Evolutionary conservation across 345 rosid species (phyloP).

Genomic region (Syzygium oleosum): DNA sequence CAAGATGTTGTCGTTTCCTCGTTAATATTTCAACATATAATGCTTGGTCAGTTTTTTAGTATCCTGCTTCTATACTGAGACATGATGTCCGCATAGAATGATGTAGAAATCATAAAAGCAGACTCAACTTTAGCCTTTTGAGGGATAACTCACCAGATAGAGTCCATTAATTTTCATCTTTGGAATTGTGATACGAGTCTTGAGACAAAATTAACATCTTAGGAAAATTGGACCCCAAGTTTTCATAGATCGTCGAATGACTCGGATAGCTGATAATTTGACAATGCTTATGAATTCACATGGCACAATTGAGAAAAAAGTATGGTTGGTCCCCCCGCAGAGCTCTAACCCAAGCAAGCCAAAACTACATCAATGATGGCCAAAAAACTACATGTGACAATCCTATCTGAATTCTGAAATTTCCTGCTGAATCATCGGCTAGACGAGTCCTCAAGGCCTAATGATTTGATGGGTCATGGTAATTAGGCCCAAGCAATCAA

Average conservation of each 20-base stretch:
- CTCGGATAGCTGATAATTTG: neutral
- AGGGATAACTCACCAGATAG: neutral
- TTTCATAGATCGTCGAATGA: neutral
- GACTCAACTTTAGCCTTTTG: neutral
- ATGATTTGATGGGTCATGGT: neutral
- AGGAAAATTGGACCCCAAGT: neutral
- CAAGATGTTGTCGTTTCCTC: too few relatives aligned
- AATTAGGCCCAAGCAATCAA: neutral
- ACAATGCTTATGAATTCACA: neutral
- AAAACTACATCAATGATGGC: neutral
- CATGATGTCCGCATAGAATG: neutral
- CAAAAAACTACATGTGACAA: neutral
- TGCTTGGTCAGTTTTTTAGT: neutral
- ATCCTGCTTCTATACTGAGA: neutral
- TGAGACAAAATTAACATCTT: neutral
- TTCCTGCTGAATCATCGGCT: neutral
- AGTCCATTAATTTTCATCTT: neutral
- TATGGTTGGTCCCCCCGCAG: neutral
- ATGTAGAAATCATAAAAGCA: neutral
- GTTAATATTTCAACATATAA: too few relatives aligned
- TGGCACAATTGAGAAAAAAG: neutral
- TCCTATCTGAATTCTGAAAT: neutral
- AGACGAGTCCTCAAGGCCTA: neutral
- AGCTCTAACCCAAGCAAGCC: neutral
- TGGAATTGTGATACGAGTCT: neutral